Evolutionary conservation across 1,139 yeast genomes (phyloP), one percentile per base, ranked within the genome.

Genomic region (Citeromyces hawaiiensis): DNA sequence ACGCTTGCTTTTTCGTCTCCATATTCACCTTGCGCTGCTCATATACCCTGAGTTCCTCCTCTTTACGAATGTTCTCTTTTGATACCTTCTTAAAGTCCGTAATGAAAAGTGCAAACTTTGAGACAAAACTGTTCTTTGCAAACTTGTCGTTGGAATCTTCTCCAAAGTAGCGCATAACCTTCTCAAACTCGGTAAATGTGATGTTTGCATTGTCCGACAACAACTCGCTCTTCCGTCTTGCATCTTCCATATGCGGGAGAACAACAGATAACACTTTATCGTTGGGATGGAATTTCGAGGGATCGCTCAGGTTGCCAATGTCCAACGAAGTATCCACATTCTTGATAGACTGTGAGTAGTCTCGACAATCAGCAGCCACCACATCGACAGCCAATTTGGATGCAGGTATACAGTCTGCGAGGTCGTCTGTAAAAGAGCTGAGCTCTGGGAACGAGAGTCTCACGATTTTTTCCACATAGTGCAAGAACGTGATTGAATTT

Each of bases 41-140:
- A 53, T 83, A 83, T 18, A 83, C 64, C 43, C 86, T 68, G 39
- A 78, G 66, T 51, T 86, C 88, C 49, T 82, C 93, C 59, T 91
- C 98, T 25, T 78, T 70, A 44, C 72, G 76, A 39, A 77, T 55
- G 51, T 91, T 91, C 45, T 88, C 96, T 36, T 64, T 64, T 42
- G 82, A 78, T 4, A 85, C 94, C 51, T 76, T 75, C 54, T 78
- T 76, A 61, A 83, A 91, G 49, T 82, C 86, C 33, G 64, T 63
- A 11, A 81, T 68, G 57, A 91, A 91, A 47, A 81, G 78, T 11
- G 87, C 64, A 55, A 91, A 85, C 56, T 81, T 82, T 46, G 72
- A 66, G 52, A 91, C 78, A 56, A 91, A 91, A 2, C 79, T 65
- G 46, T 75, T 72, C 43, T 82, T 72, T 1, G 82, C 78, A 46